phyloP scores from a whole-genome alignment of 2,329 filamentous ascomycete species.

The Phialophora chinensis region DNA sequence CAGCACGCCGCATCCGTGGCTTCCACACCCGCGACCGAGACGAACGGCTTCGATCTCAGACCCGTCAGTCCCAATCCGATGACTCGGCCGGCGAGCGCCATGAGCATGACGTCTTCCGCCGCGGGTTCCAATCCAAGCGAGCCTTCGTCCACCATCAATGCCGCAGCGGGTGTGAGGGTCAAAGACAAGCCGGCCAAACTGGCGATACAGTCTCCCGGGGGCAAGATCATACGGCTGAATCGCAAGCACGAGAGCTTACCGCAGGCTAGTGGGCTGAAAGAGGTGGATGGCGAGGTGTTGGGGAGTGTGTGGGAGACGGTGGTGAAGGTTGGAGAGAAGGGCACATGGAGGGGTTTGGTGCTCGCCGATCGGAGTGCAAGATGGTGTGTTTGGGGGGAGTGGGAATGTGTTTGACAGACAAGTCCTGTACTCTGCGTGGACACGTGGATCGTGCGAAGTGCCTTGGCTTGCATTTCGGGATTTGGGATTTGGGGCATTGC shows the following conservation, averaged over 20 bases:
- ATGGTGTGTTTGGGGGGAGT: constrained; percentile 74
- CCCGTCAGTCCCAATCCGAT: constrained; percentile 44
- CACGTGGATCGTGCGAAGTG: not conserved
- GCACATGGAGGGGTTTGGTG: constrained; percentile 67
- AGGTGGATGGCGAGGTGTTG: constrained; percentile 48
- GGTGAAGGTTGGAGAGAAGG: constrained; percentile 69
- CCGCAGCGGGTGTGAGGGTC: constrained; percentile 58
- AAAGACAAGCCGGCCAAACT: constrained; percentile 88
- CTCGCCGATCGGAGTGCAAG: constrained; percentile 68
- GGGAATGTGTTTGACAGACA: constrained; percentile 61
- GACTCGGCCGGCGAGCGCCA: constrained; percentile 63
- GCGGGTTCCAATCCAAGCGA: constrained; percentile 58
- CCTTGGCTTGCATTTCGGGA: not conserved
- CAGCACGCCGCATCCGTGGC: constrained; percentile 73
- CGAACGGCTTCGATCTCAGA: constrained; percentile 36
- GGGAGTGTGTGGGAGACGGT: constrained; percentile 70
- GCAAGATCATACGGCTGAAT: constrained; percentile 81
- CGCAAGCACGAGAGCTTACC: constrained; percentile 56
- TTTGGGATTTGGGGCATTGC: not conserved
- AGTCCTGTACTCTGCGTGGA: not conserved
- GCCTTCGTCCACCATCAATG: constrained; percentile 49
- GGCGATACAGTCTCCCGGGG: constrained; percentile 89
- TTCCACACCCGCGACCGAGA: constrained; percentile 30
- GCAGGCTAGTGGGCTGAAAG: constrained; percentile 44
- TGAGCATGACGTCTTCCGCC: constrained; percentile 65